Base-by-base conservation (phyloP, 148 eudicot genomes). In the Vaccinium darrowii region DNA sequence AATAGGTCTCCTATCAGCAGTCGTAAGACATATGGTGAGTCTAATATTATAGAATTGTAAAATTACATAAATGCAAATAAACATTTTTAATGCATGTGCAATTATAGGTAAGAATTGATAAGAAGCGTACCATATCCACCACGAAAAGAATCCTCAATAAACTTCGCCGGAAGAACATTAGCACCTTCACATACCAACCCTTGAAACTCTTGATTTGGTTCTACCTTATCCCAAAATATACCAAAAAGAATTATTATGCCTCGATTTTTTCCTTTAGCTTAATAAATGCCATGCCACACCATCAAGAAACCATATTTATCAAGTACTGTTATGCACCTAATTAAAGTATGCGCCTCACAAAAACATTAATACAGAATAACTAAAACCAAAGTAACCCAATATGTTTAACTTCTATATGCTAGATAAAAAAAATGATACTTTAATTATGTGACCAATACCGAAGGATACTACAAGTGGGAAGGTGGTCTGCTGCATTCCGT, bases 111-210 rank as follows among this genome's bases (percentile, higher is more conserved):
- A 82, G 63, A 63, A 65, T 51, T 65, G 18, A 83, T 54, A 84
- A 71, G 43, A 19, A 50, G 71, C 89, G 82, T 91, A 95, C 99
- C 98, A 90, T 97, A 91, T 93, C 95, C 98, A 91, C 90, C 94
- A 79, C 99, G 99, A 86, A 97, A 93, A 60, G 98, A 88, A 91
- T 97, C 98, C 91, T 97, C 98, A 74, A 97, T 75, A 62, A 97
- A 97, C 88, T 93, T 97, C 72, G 98, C 58, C 6, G 99, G 99
- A 69, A 97, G 98, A 87, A 91, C 99, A 92, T 94, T 97, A 80
- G 99, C 99, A 82, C 99, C 99, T 91, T 97, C 98, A 88, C 99
- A 97, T 54, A 95, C 98, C 89, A 97, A 88, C 67, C 99, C 99
- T 84, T 93, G 96, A 84, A 97, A 95, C 86, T 97, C 99, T 87